These are phyloP conservation scores for Goniomonas avonlea DNA, from an alignment of 78 protist species.

Conservation along the genomic window DNA sequence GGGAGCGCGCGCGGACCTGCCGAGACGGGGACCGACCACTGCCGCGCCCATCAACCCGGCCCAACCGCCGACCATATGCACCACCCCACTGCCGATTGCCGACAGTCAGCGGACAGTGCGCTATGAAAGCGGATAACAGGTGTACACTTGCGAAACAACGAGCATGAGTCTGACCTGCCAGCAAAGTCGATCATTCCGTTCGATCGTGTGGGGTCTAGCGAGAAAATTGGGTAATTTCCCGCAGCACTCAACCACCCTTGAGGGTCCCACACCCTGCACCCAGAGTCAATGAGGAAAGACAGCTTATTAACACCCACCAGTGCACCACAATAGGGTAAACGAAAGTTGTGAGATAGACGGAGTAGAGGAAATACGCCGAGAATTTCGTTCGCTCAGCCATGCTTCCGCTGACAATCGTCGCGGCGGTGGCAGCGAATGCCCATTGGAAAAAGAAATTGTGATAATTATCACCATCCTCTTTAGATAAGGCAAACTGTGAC, in stretches of 20 bases:
- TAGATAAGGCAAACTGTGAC: background rate
- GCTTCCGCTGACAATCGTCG: constrained; percentile 4
- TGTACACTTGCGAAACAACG: too few relatives aligned
- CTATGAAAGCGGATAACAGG: too few relatives aligned
- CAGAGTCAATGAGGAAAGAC: constrained; percentile 28
- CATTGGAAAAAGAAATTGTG: constrained; percentile 43
- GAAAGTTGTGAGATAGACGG: constrained; percentile 8
- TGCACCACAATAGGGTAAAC: constrained; percentile 62
- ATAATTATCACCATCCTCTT: background rate
- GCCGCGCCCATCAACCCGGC: constrained; percentile 6
- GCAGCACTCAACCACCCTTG: too few relatives aligned
- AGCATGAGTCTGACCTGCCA: too few relatives aligned
- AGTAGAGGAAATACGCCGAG: constrained; percentile 40
- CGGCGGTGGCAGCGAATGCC: constrained; percentile 27
- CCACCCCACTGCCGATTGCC: constrained; percentile 28
- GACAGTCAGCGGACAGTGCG: too few relatives aligned
- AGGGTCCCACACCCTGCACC: too few relatives aligned
- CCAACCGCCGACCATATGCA: constrained; percentile 50
- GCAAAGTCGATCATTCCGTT: constrained; percentile 23
- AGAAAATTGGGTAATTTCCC: background rate
- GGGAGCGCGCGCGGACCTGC: too few relatives aligned
- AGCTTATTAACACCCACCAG: constrained; percentile 44
- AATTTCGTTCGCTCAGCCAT: constrained; percentile 58
- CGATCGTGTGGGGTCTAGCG: background rate
- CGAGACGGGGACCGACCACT: background rate